Conservation (phyloP, 495 filamentous ascomycete genomes). For the Penicillium longicatenatum region DNA sequence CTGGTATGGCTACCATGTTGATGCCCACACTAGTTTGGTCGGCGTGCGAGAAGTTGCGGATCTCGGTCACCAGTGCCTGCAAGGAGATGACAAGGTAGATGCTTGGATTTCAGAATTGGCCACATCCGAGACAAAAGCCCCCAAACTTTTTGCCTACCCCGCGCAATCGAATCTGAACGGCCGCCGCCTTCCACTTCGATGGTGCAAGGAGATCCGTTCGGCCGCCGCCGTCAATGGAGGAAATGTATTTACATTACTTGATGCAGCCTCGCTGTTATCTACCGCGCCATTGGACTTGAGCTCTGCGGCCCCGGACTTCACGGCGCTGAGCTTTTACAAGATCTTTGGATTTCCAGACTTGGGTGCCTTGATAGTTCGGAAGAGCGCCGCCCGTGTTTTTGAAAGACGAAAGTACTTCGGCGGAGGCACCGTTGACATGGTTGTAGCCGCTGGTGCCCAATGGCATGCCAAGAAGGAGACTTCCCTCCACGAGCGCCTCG, state of each 20-base stretch:
- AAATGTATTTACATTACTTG: constrained; percentile 71
- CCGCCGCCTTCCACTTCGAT: constrained; percentile 69
- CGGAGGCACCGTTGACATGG: constrained; percentile 92
- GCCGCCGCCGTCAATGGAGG: constrained; percentile 13
- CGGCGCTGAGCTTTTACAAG: constrained; percentile 90
- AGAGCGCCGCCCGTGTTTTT: constrained; percentile 64
- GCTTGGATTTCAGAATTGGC: constrained; percentile 57
- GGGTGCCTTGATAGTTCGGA: constrained; percentile 82
- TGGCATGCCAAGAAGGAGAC: constrained; percentile 76
- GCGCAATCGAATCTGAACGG: constrained; percentile 95
- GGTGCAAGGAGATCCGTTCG: constrained; percentile 60
- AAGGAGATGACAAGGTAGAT: constrained; percentile 65
- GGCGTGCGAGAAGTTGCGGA: constrained; percentile 75
- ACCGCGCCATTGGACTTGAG: constrained; percentile 76
- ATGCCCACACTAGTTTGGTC: constrained; percentile 86
- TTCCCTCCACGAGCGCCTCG: constrained; percentile 75
- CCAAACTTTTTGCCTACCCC: constrained; percentile 76
- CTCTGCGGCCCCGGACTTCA: constrained; percentile 77
- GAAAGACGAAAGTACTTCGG: constrained; percentile 78
- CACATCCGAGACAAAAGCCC: constrained; percentile 19
- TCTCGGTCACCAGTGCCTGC: constrained; percentile 64
- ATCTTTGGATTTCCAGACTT: constrained; percentile 96
- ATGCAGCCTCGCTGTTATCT: constrained; percentile 82
- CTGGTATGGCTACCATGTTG: constrained; percentile 80
- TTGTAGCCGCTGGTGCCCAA: constrained; percentile 36